phyloP scores from a whole-genome alignment of 768 basidiomycete species.

The Mycena rebaudengoi region DNA sequence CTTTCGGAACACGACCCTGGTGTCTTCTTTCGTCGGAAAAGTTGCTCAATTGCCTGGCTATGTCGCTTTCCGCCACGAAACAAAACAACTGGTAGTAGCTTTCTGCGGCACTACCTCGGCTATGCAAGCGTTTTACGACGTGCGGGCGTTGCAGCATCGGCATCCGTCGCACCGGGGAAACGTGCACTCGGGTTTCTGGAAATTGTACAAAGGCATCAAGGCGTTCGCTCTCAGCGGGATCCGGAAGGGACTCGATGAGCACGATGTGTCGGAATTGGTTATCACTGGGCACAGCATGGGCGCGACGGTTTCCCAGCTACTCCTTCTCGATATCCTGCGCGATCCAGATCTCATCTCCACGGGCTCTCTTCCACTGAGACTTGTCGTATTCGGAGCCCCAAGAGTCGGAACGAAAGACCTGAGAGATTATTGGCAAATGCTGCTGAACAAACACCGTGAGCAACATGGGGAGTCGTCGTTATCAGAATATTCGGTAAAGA shows the following conservation, averaged over 20 bases:
- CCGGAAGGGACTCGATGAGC: slow-evolving; percentile 44
- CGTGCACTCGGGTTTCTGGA: slow-evolving; percentile 67
- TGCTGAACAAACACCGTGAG: slow-evolving; percentile 43
- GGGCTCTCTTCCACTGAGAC: slow-evolving; percentile 43
- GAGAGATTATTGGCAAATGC: slow-evolving; percentile 50
- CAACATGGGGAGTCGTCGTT: slow-evolving; percentile 47
- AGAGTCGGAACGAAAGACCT: slow-evolving; percentile 56
- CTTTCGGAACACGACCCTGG: slow-evolving; percentile 42
- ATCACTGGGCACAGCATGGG: slow-evolving; percentile 70
- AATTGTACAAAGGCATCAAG: slow-evolving; percentile 55
- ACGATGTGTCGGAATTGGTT: slow-evolving; percentile 51
- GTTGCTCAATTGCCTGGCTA: slow-evolving; percentile 56
- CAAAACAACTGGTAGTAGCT: slow-evolving; percentile 58
- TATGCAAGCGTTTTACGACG: slow-evolving; percentile 56
- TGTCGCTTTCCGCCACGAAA: slow-evolving; percentile 53
- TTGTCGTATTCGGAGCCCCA: slow-evolving; percentile 61
- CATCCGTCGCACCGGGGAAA: slow-evolving; percentile 49
- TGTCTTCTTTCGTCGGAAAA: slow-evolving; percentile 50
- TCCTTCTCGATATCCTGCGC: slow-evolving; percentile 56
- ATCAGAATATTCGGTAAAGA: slow-evolving; percentile 59
- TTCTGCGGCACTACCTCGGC: slow-evolving; percentile 58
- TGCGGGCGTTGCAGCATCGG: slow-evolving; percentile 46
- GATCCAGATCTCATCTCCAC: slow-evolving; percentile 35
- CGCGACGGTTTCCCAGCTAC: slow-evolving; percentile 58
- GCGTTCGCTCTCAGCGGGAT: slow-evolving; percentile 44